These are phyloP conservation scores for Ogataea naganishii DNA, from an alignment of 805 yeast species.

Conservation along the genomic window DNA sequence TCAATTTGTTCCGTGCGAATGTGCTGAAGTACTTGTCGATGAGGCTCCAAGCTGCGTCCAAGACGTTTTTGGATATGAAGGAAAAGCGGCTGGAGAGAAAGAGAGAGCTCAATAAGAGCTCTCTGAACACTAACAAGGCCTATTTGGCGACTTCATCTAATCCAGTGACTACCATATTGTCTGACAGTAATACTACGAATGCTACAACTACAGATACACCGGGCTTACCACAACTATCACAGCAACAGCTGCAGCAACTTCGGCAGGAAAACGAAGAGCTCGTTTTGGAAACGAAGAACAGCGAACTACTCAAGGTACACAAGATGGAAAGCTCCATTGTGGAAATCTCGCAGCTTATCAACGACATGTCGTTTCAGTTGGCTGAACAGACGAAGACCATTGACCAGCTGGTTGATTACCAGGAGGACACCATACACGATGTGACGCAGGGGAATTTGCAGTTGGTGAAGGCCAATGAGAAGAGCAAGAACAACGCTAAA, in stretches of 20 bases:
- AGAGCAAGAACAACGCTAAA: conserved; percentile 54
- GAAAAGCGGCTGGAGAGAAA: conserved; percentile 36
- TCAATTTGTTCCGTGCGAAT: conserved; percentile 37
- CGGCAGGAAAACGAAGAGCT: conserved; percentile 52
- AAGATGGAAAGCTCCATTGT: conserved; percentile 52
- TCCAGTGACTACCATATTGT: background rate
- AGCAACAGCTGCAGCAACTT: conserved; percentile 50
- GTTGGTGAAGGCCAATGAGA: conserved; percentile 56
- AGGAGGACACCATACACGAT: conserved; percentile 56
- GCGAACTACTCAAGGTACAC: conserved; percentile 52
- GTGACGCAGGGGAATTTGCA: conserved; percentile 64
- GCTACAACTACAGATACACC: too few species aligned
- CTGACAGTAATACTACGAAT: too few species aligned
- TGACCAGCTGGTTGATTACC: conserved; percentile 52
- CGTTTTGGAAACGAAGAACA: conserved; percentile 43
- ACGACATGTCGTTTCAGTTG: conserved; percentile 66
- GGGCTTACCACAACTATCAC: conserved; percentile 29
- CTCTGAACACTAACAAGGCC: conserved; percentile 13
- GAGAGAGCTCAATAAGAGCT: conserved; percentile 26
- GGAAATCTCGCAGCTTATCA: conserved; percentile 69
- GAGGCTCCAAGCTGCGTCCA: conserved; percentile 32
- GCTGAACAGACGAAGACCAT: conserved; percentile 67
- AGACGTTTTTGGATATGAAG: conserved; percentile 39
- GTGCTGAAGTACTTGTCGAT: conserved; percentile 40
- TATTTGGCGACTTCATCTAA: conserved; percentile 3